Percentiles rank a stretch among this genome's conserved stretches.
These are phyloP conservation scores for Datura wrightii DNA, from an alignment of 257 asterid species.

Conservation along the genomic window DNA sequence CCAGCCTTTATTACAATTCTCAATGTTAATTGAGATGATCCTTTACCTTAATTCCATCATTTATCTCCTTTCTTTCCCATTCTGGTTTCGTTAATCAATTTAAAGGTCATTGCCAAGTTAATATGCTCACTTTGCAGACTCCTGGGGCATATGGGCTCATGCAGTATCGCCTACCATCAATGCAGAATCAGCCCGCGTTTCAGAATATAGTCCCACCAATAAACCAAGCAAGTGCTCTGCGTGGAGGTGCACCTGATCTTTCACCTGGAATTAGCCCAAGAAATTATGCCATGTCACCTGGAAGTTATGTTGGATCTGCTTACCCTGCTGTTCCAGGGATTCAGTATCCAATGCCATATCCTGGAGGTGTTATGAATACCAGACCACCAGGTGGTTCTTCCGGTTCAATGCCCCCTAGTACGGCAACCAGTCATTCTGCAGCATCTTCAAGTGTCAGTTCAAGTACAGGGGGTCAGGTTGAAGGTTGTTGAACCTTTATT, in stretches of 20 bases:
- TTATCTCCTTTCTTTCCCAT: constrained; percentile 30
- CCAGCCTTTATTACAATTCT: neutral
- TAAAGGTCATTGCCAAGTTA: constrained; percentile 43
- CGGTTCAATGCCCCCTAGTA: constrained; percentile 62
- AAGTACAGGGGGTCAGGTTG: constrained; percentile 77
- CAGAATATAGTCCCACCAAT: constrained; percentile 67
- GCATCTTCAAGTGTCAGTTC: constrained; percentile 87
- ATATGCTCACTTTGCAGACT: constrained; percentile 67
- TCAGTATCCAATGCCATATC: constrained; percentile 74
- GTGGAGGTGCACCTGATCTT: constrained; percentile 69
- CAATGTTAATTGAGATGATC: constrained; percentile 10
- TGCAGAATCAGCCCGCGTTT: constrained; percentile 74
- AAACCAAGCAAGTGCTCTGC: constrained; percentile 68
- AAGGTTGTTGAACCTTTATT: constrained; percentile 59
- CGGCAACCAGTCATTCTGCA: constrained; percentile 68
- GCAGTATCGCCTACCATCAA: constrained; percentile 79
- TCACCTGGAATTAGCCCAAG: constrained; percentile 71
- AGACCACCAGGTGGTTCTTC: constrained; percentile 60
- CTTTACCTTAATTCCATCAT: neutral
- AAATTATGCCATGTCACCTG: constrained; percentile 67
- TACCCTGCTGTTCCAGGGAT: constrained; percentile 68
- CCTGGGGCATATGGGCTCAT: constrained; percentile 83
- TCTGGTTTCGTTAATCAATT: constrained; percentile 38
- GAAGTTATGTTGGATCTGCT: constrained; percentile 64
- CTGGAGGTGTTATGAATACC: constrained; percentile 59